Evolutionary conservation across 2,329 filamentous ascomycete genomes (phyloP), one percentile per base, ranked within the genome.

Genomic region (Diplodia mutila): DNA sequence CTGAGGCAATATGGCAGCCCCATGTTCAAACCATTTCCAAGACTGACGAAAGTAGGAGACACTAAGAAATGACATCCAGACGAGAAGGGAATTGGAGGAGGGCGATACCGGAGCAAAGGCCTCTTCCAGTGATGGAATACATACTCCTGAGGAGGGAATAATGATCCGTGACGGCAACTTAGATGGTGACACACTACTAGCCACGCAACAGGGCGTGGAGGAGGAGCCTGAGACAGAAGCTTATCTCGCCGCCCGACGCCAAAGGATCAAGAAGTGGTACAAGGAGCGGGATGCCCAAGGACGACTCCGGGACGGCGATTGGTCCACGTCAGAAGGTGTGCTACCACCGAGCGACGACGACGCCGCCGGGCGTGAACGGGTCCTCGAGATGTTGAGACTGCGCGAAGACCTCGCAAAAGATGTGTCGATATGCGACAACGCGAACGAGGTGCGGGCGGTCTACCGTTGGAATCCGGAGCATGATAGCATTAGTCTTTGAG

Each of bases 391-490:
- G 57, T 14, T 61, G 39, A 61, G 16, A 8, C 57, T 48, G 9
- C 57, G 57, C 27, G 39, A 61, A n/a, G 57, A 61, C 9, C 57
- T 61, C 25, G 57, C 57, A 16, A 61, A 61, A n/a, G 57, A 61
- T 39, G 57, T 61, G 16, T 61, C 57, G 11, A 48, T 61, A 29
- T 61, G 57, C 57, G 57, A 61, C 57, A 49, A 61, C 39, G 57
- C 57, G 25, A 49, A 61, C 18, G 57, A 61, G 25, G 39, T 61
- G 25, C 57, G 37, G 23, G 39, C 39, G 25, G 57, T 61, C 18
- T 61, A 61, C 57, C 57, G 57, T 6, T 61, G 57, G 57, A 61
- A 61, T 34, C 18, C 57, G 16, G 57, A 61, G 39, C 57, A 61
- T 25, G 57, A 61, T 42, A 16, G 23, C 39, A 61, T 61, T 48